Evolutionary conservation across 345 rosid species (phyloP).

Genomic region (Aegle marmelos): DNA sequence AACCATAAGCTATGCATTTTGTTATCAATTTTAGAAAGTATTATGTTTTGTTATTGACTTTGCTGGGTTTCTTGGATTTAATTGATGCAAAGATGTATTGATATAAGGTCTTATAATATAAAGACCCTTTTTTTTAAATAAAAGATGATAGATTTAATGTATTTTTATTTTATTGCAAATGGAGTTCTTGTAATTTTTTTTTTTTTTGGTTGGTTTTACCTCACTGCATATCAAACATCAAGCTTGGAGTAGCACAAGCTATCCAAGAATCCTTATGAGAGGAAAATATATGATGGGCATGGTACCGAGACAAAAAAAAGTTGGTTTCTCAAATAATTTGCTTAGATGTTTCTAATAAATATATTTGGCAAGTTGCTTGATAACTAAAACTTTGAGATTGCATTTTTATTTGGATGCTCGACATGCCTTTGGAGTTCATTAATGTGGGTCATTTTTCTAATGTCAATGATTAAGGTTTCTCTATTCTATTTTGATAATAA

Average conservation of each 20-base stretch:
- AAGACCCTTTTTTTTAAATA: neutral
- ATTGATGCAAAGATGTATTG: neutral
- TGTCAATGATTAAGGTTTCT: neutral
- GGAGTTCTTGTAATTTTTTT: slow-evolving; percentile 7
- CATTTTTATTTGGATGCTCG: neutral
- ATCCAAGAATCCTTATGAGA: slow-evolving; percentile 46
- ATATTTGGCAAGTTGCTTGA: slow-evolving; percentile 4
- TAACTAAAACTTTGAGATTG: neutral
- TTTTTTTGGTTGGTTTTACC: no score
- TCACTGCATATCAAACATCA: slow-evolving; percentile 23
- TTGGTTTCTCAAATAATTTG: slow-evolving; percentile 38
- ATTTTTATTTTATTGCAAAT: neutral
- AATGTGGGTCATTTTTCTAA: neutral
- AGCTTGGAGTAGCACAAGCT: slow-evolving; percentile 51
- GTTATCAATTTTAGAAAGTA: neutral
- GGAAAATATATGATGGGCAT: slow-evolving; percentile 54
- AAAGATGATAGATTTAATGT: no score
- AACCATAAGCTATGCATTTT: neutral
- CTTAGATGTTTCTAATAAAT: slow-evolving; percentile 8
- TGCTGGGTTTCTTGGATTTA: neutral
- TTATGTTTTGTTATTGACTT: neutral
- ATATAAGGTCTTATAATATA: neutral
- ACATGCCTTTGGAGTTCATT: neutral
- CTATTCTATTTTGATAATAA: neutral
- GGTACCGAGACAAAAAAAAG: slow-evolving; percentile 58